These are phyloP conservation scores for Trametes hirsuta DNA, from an alignment of 1,284 basidiomycete genomes.

Conservation along the genomic window DNA sequence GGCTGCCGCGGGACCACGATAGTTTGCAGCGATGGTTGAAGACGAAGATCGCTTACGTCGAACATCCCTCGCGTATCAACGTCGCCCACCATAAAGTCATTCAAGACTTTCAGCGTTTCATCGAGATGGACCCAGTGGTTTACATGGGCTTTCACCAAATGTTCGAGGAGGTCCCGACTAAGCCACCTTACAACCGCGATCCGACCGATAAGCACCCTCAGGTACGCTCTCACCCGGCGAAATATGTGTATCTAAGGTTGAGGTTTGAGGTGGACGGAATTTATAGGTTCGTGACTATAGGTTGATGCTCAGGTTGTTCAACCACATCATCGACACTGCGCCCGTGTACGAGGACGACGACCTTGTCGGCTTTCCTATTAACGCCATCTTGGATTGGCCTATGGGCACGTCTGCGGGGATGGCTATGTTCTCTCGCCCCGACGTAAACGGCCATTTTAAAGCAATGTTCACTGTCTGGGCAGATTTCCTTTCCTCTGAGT, in stretches of 20 bases:
- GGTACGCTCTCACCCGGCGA: background rate
- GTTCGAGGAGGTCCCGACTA: constrained; percentile 38
- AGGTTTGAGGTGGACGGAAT: background rate
- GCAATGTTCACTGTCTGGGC: constrained; percentile 52
- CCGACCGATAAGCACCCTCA: constrained; percentile 14
- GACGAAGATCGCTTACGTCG: constrained; percentile 15
- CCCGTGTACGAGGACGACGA: constrained; percentile 40
- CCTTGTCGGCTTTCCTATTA: constrained; percentile 47
- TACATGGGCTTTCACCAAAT: constrained; percentile 44
- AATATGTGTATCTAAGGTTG: background rate
- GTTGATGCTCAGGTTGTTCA: constrained; percentile 47
- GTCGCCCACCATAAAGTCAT: constrained; percentile 33
- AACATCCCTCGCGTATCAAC: constrained; percentile 5
- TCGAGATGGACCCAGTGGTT: constrained; percentile 41
- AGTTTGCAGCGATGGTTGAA: constrained; percentile 13
- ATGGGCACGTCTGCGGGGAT: constrained; percentile 52
- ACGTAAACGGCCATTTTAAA: constrained; percentile 43
- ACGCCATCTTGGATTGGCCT: constrained; percentile 49
- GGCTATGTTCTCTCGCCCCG: constrained; percentile 45
- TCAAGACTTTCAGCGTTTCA: constrained; percentile 40
- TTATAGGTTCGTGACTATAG: constrained; percentile 46
- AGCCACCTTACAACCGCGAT: constrained; percentile 15
- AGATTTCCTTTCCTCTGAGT: constrained; percentile 47
- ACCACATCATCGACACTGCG: constrained; percentile 45
- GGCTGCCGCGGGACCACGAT: constrained; percentile 17